Percentiles rank a stretch among this genome's conserved stretches.
These are phyloP conservation scores for Chalaropsis thielavioides DNA, from an alignment of 2,329 filamentous ascomycete species.

Conservation along the genomic window DNA sequence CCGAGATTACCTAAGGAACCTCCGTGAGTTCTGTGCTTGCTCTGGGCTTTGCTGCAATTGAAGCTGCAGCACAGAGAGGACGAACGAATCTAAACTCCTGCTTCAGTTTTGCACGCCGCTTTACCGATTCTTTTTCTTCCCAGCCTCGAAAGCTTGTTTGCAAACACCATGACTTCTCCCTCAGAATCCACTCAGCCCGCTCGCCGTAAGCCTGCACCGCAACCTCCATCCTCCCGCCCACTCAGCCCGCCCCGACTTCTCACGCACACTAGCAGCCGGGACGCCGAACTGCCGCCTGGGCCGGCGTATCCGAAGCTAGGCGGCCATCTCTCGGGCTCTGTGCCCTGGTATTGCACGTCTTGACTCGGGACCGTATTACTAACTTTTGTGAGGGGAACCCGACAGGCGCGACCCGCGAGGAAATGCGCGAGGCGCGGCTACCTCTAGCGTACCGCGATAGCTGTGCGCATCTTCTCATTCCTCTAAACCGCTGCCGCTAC, in stretches of 20 bases:
- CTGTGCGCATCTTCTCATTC: conserved; percentile 88
- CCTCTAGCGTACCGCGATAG: conserved; percentile 87
- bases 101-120: not conserved
- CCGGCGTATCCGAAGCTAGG: not conserved
- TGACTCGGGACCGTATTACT: not conserved
- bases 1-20: conserved; percentile 5
- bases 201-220: conserved; percentile 5
- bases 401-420: conserved; percentile 65
- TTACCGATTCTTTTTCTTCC: not conserved
- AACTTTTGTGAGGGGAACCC: not conserved
- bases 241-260: not conserved
- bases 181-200: conserved; percentile 6
- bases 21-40: not conserved
- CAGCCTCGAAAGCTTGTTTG: not conserved
- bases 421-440: conserved; percentile 83
- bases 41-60: not conserved
- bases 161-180: not conserved
- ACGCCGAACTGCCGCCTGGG: not conserved
- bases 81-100: not conserved
- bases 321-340: not conserved
- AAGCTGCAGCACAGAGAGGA: not conserved
- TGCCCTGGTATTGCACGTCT: not conserved
- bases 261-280: not conserved
- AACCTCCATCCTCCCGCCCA: not conserved
- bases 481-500: conserved; percentile 84